Evolutionary conservation across 2,329 filamentous ascomycete species (phyloP), one percentile per base, ranked within the genome.

Genomic region (Talaromyces sp.): DNA sequence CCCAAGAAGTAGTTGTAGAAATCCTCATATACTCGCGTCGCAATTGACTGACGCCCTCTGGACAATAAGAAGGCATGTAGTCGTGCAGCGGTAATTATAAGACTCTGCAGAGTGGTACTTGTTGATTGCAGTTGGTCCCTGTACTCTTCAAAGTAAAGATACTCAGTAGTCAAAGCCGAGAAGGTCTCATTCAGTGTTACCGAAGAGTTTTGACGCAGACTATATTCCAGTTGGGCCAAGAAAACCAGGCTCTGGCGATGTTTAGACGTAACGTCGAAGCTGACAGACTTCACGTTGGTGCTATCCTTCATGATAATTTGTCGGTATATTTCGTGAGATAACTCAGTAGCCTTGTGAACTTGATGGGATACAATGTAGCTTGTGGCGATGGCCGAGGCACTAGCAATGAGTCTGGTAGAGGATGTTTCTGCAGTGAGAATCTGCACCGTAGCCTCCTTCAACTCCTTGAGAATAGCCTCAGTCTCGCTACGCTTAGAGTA

Each of bases 181-280:
- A 81, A 73, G 48, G 77, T 77, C 58, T 80, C 77, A 14, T 74
- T 77, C 12, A 81, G 66, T 5, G 75, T 75, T 54, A 69, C 57
- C n/a, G 62, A 65, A 1, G 69, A 70, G 44, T 65, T 69, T 40
- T 72, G 67, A 35, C 68, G 70, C 16, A 77, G 69, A 55, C 69
- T 75, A 66, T 80, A 76, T 67, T 81, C 77, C 1, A 81, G 69
- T 61, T 80, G 77, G 18, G 80, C 80, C 21, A 82, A 67, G 72
- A 81, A 82, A 11, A 77, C 75, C 14, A 77, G 69, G 56, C 70
- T 72, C 54, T 74, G 69, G n/a, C 72, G 75, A 9, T 70, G 70
- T 58, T 71, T 71, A 1, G 69, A 67, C 1, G 75, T 69, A 5
- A 78, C 63, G 52, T 78, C 72, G 40, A 78, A 76, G 21, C 69